Evolutionary conservation across 441 rosid genomes (phyloP).

Genomic region (Hura crepitans): DNA sequence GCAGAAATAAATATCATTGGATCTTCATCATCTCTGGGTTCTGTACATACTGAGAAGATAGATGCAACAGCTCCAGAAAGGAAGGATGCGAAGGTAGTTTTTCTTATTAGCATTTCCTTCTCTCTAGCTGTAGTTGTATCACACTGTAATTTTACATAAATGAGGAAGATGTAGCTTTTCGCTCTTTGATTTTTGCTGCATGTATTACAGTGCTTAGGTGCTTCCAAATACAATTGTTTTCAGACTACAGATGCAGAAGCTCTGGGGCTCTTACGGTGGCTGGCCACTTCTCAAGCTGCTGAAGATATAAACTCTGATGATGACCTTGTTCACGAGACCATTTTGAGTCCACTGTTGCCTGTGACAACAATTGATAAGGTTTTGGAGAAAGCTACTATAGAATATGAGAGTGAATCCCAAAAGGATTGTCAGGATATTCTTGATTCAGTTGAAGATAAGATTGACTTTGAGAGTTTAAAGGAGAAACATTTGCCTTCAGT

Average conservation of each 20-base stretch:
- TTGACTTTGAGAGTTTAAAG: conserved; percentile 41
- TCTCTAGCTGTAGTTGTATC: not conserved
- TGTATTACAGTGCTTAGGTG: conserved; percentile 5
- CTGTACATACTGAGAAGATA: conserved; percentile 28
- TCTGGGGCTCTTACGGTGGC: conserved; percentile 81
- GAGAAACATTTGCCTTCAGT: conserved; percentile 33
- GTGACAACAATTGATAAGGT: conserved; percentile 58
- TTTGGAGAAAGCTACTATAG: conserved; percentile 76
- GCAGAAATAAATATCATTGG: conserved; percentile 28
- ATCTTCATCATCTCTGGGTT: conserved; percentile 29
- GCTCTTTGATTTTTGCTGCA: conserved; percentile 10
- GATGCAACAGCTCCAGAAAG: conserved; percentile 24
- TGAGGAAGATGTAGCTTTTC: conserved; percentile 5
- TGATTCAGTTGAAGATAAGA: conserved; percentile 68
- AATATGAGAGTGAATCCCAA: conserved; percentile 81
- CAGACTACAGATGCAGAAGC: conserved; percentile 73
- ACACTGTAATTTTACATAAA: not conserved
- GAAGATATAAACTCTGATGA: conserved; percentile 96
- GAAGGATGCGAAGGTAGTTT: conserved; percentile 40
- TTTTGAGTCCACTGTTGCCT: conserved; percentile 77
- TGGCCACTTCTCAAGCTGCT: conserved; percentile 84
- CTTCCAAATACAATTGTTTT: conserved; percentile 21
- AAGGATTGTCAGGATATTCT: conserved; percentile 96
- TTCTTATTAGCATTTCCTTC: conserved; percentile 3
- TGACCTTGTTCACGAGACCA: conserved; percentile 77